A percentile compares a stretch with the other conserved stretches of the same genome.
phyloP scores from a whole-genome alignment of 371 early-diverging fungal species.

The Mucor racemosus region DNA sequence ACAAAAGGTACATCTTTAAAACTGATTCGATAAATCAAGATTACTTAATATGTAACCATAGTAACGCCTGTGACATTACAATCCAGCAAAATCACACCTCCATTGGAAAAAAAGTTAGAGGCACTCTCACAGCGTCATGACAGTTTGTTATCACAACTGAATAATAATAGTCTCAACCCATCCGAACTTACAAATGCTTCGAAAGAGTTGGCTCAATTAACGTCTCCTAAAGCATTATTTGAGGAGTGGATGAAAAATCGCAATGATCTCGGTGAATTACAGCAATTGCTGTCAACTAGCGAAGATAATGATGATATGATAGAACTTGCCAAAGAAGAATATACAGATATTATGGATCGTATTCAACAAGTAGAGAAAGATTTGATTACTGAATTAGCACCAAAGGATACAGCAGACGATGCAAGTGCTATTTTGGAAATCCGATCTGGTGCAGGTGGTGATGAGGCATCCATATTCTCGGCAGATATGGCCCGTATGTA shows the following conservation, averaged over 20 bases:
- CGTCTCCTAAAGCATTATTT: constrained; percentile 35
- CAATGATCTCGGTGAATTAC: constrained; percentile 37
- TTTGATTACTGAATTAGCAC: constrained; percentile 56
- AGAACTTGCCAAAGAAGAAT: constrained; percentile 65
- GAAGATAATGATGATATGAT: constrained; percentile 53
- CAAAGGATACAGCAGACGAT: constrained; percentile 70
- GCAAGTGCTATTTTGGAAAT: constrained; percentile 82
- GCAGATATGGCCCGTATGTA: constrained; percentile 81
- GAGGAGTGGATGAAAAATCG: constrained; percentile 42
- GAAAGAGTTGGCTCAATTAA: constrained; percentile 39
- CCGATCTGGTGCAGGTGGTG: constrained; percentile 84
- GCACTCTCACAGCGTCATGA: constrained; percentile 43
- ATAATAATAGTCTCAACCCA: constrained; percentile 22
- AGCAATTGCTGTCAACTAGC: constrained; percentile 26
- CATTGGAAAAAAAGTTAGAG: constrained; percentile 34
- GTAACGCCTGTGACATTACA: constrained; percentile 17
- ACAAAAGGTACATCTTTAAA: constrained; percentile 20
- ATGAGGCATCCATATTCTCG: constrained; percentile 83
- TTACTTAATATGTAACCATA: not conserved
- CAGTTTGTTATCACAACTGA: constrained; percentile 34
- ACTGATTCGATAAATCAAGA: not conserved
- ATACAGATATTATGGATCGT: constrained; percentile 35
- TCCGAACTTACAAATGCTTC: constrained; percentile 38
- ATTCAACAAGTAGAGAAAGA: constrained; percentile 48
- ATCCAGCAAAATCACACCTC: constrained; percentile 41